Evolutionary conservation across 2,329 filamentous ascomycete genomes (phyloP), one percentile per base, ranked within the genome.

Genomic region (Aspergillus sp.): DNA sequence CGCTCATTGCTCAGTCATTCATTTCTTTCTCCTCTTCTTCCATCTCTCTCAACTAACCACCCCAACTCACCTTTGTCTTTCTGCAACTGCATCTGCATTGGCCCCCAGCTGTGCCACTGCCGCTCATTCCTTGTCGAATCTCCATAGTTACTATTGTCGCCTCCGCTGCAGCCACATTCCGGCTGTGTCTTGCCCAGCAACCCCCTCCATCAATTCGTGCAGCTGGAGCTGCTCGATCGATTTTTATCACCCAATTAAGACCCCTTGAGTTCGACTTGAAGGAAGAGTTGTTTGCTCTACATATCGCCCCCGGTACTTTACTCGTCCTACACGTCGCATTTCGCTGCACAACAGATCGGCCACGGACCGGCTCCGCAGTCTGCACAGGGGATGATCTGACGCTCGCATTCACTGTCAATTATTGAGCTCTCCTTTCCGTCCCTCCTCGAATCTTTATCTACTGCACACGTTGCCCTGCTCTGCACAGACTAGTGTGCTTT

Each of bases 151-250:
- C 54, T 51, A 24, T 46, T 49, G 37, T 19, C 24, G 27, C 49
- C 39, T 41, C 56, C 52, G 54, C 54, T 56, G 55, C 61, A 62
- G 62, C 62, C 59, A 64, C 62, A 64, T 63, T 62, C 62, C 52
- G 45, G 47, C 58, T 33, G 33, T 54, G 53, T 56, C 52, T 45
- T 56, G 27, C 53, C 58, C 57, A 57, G 49, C 56, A 41, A 46
- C 48, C 52, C 27, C 55, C 48, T 42, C 42, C 54, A 46, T 34
- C 53, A 56, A 57, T 55, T 40, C 54, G 50, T 57, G 53, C 57
- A 57, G 54, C 45, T 27, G 22, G 44, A 46, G 44, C 48, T 52
- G 53, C 17, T 47, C 34, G 46, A 19, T 24, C 13, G 30, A 34
- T 42, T 37, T 37, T 30, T 13, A 49, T 42, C 45, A 34, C 19